Base-by-base conservation (phyloP, 306 rosid genomes). In the Castanopsis chinensis region DNA sequence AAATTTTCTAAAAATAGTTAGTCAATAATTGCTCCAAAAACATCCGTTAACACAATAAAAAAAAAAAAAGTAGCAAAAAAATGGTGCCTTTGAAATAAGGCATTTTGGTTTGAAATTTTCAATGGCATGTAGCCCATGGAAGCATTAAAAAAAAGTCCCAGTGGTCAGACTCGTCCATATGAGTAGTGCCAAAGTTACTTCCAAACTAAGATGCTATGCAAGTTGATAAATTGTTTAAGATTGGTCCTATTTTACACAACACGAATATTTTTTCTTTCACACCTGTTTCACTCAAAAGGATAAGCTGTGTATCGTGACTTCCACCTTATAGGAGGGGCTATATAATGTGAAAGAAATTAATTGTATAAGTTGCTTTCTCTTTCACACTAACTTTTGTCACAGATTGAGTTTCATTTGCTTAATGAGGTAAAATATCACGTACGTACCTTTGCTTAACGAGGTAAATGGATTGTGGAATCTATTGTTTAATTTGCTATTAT, bases 151-250 rank as follows among this genome's bases (percentile, higher is more conserved):
- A 73, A 74, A 83, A 77, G 76, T 55, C 86, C 57, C 60, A 74
- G 69, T 55, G 49, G 45, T 81, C 75, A 67, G 41, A 78, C 73
- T 81, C 83, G 76, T 83, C 78, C 70, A 79, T 72, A 69, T 54
- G 86, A 88, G 82, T 87, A 76, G 69, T 25, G 72, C 25, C 77
- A 70, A 86, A 87, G 87, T 88, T 82, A 81, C 85, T 88, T 86
- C 76, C 70, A 76, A 83, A 33, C 85, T 35, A 81, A 87, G 84
- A 85, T 27, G 71, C 55, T 8, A 2, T 72, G 76, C 86, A 81
- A 85, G 72, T 87, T 71, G 72, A 72, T 71, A 14, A 20, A 65
- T 28, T 75, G 37, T 82, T 80, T 61, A 61, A 78, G 53, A 3
- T 11, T 49, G 17, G 53, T 49, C 53, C 15, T 49, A 49, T 49